Evolutionary conservation across 1,139 yeast genomes (phyloP), one percentile per base, ranked within the genome.

Genomic region (Pichia sp.): DNA sequence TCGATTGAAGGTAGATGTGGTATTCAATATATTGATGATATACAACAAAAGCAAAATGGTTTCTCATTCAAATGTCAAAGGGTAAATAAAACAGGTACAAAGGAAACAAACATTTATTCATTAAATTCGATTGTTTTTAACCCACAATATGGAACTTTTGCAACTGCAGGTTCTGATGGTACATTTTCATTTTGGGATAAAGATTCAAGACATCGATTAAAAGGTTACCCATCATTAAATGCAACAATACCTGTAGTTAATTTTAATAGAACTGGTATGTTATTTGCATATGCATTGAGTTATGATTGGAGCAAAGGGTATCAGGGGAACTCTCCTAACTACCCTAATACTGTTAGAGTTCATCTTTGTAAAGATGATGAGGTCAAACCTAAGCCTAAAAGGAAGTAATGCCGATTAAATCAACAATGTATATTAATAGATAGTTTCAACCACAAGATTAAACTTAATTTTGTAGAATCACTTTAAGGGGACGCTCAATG

Each of bases 1-100:
- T 83, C 95, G 3, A 78, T 91, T 39, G 99, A 91, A 64, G 98
- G 98, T 21, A 72, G 99, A 52, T 88, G 97, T 64, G 95, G 95
- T n/a, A 81, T 93, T 54, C 95, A 88, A 57, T 91, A 89, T 61
- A 77, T 91, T 41, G 95, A 85, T 52, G 96, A 86, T 32, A 71
- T 71, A 38, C 85, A 82, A 55, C 94, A 85, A 56, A 71, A 72
- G 43, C 73, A 76, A 54, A 62, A 63, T 36, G 93, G 91, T 3
- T 93, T 91, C 60, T 81, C 96, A 5, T 93, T 91, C 72, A 84
- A 88, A 60, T 93, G 99, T 62, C 98, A 91, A 60, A 78, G 99
- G 49, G 79, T 74, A 49, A 69, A 61, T 65, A 72, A 64, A 54
- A 65, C 61, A 20, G 63, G 61, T 35, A 60, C 66, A 32, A 67